phyloP scores from a whole-genome alignment of 2,329 filamentous ascomycete species.

The Botrytis galanthina region DNA sequence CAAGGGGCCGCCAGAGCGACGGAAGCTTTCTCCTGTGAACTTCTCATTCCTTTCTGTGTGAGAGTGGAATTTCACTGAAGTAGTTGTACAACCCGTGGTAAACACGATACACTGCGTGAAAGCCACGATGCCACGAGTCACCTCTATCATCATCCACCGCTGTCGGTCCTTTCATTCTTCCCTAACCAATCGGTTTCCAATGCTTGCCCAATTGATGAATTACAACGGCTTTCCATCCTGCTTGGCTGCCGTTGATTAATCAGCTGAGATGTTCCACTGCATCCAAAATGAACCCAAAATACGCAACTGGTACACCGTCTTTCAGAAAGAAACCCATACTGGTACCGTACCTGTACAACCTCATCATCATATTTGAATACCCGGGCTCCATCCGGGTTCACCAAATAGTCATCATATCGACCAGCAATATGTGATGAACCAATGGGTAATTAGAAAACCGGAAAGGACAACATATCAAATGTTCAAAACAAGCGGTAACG shows the following conservation, averaged over 20 bases:
- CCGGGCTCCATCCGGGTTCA: neutral
- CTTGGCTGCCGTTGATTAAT: slow-evolving; percentile 19
- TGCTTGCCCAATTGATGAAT: neutral
- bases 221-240: slow-evolving; percentile 17
- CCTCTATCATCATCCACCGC: slow-evolving; percentile 5
- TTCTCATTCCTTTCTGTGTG: neutral
- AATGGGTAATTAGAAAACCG: neutral
- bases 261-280: slow-evolving; percentile 17
- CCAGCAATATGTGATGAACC: neutral
- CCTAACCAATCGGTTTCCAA: slow-evolving; percentile 6
- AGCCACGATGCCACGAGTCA: slow-evolving; percentile 18
- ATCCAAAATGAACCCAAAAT: neutral
- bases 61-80: neutral
- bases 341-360: slow-evolving; percentile 8
- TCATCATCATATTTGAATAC: slow-evolving; percentile 9
- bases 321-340: neutral
- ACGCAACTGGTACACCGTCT: slow-evolving; percentile 15
- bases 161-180: slow-evolving; percentile 10
- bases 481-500: slow-evolving; percentile 15
- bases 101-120: slow-evolving; percentile 21
- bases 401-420: neutral
- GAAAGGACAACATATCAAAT: slow-evolving; percentile 11
- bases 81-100: slow-evolving; percentile 1
- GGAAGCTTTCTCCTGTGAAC: slow-evolving; percentile 7
- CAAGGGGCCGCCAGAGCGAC: slow-evolving; percentile 2